Evolutionary conservation across 768 basidiomycete genomes (phyloP).

Genomic region (Suillus clintonianus): DNA sequence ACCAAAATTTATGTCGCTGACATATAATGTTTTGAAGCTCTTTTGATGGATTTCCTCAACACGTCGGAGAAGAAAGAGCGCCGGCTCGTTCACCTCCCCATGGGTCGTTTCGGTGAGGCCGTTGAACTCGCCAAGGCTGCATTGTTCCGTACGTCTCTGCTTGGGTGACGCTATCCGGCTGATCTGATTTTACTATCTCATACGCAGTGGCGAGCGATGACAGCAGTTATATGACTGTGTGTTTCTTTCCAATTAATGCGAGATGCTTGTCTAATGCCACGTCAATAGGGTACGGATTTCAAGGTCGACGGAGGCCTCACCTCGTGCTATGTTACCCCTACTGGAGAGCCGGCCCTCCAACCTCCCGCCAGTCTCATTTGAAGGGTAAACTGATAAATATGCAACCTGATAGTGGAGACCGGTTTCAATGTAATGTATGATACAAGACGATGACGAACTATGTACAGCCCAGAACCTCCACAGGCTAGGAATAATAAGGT

Average conservation of each 20-base stretch:
- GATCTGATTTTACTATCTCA: slow-evolving; percentile 5
- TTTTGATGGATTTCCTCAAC: slow-evolving; percentile 98
- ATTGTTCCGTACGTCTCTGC: slow-evolving; percentile 78
- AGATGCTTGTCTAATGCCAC: slow-evolving; percentile 7
- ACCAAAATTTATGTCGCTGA: neutral
- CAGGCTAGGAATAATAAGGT: neutral
- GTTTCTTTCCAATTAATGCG: slow-evolving; percentile 24
- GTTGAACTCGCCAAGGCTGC: slow-evolving; percentile 93
- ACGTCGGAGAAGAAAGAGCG: slow-evolving; percentile 94
- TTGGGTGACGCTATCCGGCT: slow-evolving; percentile 8
- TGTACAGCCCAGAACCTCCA: neutral
- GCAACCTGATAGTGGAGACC: neutral
- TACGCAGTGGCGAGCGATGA: slow-evolving; percentile 85
- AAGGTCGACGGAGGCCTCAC: slow-evolving; percentile 94
- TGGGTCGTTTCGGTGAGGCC: slow-evolving; percentile 98
- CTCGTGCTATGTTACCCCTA: slow-evolving; percentile 88
- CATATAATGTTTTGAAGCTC: slow-evolving; percentile 49
- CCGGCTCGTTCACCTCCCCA: slow-evolving; percentile 86
- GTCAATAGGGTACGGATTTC: slow-evolving; percentile 80
- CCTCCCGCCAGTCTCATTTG: slow-evolving; percentile 69
- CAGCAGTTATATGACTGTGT: slow-evolving; percentile 92
- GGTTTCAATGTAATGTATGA: neutral
- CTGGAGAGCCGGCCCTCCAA: slow-evolving; percentile 71
- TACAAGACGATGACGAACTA: slow-evolving; percentile 2
- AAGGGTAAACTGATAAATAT: neutral